Evolutionary conservation across 2,329 filamentous ascomycete species (phyloP).

Genomic region (Cytospora paraplurivora): DNA sequence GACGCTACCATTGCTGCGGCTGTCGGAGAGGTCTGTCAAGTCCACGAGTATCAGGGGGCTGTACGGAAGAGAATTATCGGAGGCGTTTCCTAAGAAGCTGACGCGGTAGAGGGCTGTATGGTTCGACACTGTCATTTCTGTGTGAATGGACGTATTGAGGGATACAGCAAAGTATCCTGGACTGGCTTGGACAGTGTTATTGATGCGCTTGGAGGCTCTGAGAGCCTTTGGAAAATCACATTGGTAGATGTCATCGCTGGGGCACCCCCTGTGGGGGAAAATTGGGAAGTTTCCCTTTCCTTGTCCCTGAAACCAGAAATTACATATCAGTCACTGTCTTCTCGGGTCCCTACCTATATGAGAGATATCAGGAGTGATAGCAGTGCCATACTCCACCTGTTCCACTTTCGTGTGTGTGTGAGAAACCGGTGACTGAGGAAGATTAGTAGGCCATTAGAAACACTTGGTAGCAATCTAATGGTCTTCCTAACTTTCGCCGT

Average conservation of each 20-base stretch:
- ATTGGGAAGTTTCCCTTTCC: conserved; percentile 42
- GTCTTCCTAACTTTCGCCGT: conserved; percentile 31
- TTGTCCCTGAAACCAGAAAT: conserved; percentile 23
- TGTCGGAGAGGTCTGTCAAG: conserved; percentile 52
- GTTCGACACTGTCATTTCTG: conserved; percentile 55
- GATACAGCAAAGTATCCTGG: conserved; percentile 56
- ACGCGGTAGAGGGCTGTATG: conserved; percentile 56
- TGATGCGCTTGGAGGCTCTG: conserved; percentile 45
- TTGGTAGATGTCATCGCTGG: conserved; percentile 38
- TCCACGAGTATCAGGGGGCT: conserved; percentile 54
- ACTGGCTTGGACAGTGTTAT: conserved; percentile 47
- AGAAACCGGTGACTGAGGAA: conserved; percentile 36
- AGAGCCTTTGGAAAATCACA: conserved; percentile 51
- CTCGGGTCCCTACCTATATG: not conserved
- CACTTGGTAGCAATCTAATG: too few species aligned
- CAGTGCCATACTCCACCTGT: conserved; percentile 38
- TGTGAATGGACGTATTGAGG: conserved; percentile 49
- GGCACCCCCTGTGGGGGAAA: conserved; percentile 40
- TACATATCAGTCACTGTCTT: not conserved
- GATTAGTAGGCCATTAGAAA: not conserved
- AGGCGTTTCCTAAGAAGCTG: conserved; percentile 42
- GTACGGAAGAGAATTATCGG: conserved; percentile 37
- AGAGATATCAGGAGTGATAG: too few species aligned
- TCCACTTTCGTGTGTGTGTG: conserved; percentile 38
- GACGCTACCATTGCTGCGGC: conserved; percentile 52